Evolutionary conservation across 306 rosid genomes (phyloP).

Genomic region (Myrica gale): DNA sequence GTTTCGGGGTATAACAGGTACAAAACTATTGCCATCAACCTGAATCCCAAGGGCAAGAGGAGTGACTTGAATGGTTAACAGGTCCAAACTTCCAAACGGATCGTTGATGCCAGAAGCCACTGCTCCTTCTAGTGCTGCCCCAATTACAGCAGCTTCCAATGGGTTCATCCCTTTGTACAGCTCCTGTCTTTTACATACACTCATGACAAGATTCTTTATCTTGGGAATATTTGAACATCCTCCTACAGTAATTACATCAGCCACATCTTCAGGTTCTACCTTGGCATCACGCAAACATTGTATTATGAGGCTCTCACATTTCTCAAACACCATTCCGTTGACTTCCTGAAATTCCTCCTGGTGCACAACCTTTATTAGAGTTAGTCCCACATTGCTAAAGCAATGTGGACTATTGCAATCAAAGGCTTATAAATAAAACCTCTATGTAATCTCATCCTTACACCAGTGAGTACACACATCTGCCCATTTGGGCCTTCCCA

Average conservation of each 20-base stretch:
- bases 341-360: conserved; percentile 71
- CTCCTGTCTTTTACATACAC: conserved; percentile 39
- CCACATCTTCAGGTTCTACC: conserved; percentile 52
- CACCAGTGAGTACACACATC: too few species aligned
- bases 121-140: conserved; percentile 90
- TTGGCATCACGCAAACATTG: conserved; percentile 75
- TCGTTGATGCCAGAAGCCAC: conserved; percentile 73
- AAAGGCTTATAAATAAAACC: too few species aligned
- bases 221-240: conserved; percentile 84
- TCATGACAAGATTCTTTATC: conserved; percentile 48
- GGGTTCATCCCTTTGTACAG: conserved; percentile 65
- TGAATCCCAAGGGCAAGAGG: conserved; percentile 80
- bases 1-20: conserved; percentile 67
- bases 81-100: conserved; percentile 76
- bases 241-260: conserved; percentile 66
- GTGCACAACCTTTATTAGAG: conserved; percentile 48
- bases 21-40: conserved; percentile 61
- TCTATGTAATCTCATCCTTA: too few species aligned
- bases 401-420: too few species aligned
- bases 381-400: too few species aligned
- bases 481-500: too few species aligned
- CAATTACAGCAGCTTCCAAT: conserved; percentile 75
- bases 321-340: conserved; percentile 59
- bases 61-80: conserved; percentile 71
- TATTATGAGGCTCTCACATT: conserved; percentile 57